Conservation (phyloP, 2,329 filamentous ascomycete species). For the Xylaria arbuscula region DNA sequence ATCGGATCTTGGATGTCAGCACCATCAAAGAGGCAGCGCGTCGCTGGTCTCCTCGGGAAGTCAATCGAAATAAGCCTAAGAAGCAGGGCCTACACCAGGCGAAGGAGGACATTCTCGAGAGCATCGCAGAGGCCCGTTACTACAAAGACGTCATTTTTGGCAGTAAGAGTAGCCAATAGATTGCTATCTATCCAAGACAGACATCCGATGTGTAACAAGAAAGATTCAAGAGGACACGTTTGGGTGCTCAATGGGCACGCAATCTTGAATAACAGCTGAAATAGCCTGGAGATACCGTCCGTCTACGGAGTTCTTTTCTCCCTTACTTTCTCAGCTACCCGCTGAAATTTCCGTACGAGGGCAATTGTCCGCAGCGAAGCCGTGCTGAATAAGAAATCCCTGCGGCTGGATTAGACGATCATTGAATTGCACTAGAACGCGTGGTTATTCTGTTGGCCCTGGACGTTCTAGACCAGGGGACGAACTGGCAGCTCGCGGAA, state of each 20-base stretch:
- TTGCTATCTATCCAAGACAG: background rate
- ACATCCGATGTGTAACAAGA: conserved; percentile 8
- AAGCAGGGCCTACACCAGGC: conserved; percentile 87
- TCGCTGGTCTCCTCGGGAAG: conserved; percentile 77
- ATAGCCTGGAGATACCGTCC: background rate
- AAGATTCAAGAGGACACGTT: background rate
- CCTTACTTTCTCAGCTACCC: too few species aligned
- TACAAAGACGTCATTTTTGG: conserved; percentile 78
- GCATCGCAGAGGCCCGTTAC: conserved; percentile 89
- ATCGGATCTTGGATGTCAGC: conserved; percentile 93
- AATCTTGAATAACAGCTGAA: background rate
- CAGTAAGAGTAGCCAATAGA: conserved; percentile 20
- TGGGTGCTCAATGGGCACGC: background rate
- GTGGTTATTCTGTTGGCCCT: conserved; percentile 41
- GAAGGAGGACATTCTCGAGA: conserved; percentile 90
- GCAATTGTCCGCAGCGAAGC: background rate
- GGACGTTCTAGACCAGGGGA: conserved; percentile 11
- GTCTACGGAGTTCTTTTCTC: background rate
- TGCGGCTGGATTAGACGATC: conserved; percentile 1
- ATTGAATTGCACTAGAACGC: conserved; percentile 13
- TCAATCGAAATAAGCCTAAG: conserved; percentile 70
- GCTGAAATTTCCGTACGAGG: background rate
- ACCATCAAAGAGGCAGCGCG: conserved; percentile 89
- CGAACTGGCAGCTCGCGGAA: background rate
- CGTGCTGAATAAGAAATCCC: too few species aligned